A percentile compares a stretch with the other conserved stretches of the same genome.
Conservation (phyloP, 352 stramenopile genomes). For the Globisporangium acanthophoron region DNA sequence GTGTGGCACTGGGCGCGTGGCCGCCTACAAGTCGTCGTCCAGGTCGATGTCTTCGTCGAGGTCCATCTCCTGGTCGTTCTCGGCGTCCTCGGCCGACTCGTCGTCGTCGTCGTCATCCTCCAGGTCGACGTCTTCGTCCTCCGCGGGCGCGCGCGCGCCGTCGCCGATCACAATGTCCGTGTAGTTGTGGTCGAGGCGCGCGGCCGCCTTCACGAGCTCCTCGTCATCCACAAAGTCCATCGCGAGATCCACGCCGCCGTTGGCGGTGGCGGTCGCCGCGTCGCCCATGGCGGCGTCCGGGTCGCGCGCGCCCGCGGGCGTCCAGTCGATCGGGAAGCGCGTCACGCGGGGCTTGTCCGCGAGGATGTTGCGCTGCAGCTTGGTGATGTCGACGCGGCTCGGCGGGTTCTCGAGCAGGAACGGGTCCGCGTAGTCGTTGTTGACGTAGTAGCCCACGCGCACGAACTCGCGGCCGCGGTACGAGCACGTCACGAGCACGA, state of each 20-base stretch:
- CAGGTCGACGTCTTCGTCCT: constrained; percentile 64
- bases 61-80: constrained; percentile 53
- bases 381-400: constrained; percentile 81
- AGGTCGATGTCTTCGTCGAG: constrained; percentile 74
- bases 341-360: constrained; percentile 95
- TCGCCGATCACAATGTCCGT: constrained; percentile 86
- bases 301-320: constrained; percentile 42
- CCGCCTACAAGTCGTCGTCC: constrained; percentile 40
- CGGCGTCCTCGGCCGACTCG: constrained; percentile 54
- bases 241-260: constrained; percentile 29
- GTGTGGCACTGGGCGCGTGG: not conserved
- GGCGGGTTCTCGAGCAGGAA: constrained; percentile 82
- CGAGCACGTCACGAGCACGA: constrained; percentile 97
- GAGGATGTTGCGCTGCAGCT: constrained; percentile 95
- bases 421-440: constrained; percentile 97
- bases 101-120: constrained; percentile 60
- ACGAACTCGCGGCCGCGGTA: constrained; percentile 98
- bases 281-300: constrained; percentile 37
- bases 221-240: constrained; percentile 83
- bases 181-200: constrained; percentile 84
- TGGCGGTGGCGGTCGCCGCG: constrained; percentile 17
- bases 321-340: constrained; percentile 97
- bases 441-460: constrained; percentile 94
- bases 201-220: constrained; percentile 81
- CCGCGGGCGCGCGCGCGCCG: constrained; percentile 27